Percentiles rank a stretch among this genome's conserved stretches.
phyloP scores from a whole-genome alignment of 331 rosid genomes.

The Quercus phellos region DNA sequence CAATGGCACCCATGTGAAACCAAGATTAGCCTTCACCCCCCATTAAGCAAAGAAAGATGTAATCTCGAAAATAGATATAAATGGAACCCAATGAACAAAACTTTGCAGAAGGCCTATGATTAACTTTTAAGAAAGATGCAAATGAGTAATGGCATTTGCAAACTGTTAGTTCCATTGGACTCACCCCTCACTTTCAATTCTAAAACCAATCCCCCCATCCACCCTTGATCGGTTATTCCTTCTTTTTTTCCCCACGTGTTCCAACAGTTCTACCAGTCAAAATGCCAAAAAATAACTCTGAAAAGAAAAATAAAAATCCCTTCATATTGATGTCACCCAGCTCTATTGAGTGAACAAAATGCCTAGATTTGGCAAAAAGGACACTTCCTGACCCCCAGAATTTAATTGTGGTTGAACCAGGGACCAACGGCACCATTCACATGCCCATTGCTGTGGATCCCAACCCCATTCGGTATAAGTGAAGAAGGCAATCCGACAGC shows the following conservation, averaged over 20 bases:
- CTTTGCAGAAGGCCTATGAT: conserved; percentile 38
- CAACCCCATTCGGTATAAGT: conserved; percentile 66
- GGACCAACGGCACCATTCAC: conserved; percentile 91
- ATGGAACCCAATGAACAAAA: conserved; percentile 8
- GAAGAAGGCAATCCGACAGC: conserved; percentile 66
- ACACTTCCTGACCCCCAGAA: conserved; percentile 24
- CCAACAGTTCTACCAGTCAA: conserved; percentile 64
- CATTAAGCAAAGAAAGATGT: background rate
- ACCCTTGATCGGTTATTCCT: conserved; percentile 3
- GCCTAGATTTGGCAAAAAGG: conserved; percentile 15
- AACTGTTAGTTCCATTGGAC: conserved; percentile 59
- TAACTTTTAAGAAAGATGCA: conserved; percentile 27
- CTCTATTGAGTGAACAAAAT: conserved; percentile 19
- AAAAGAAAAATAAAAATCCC: conserved; percentile 32
- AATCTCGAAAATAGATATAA: background rate
- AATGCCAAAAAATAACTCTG: conserved; percentile 51
- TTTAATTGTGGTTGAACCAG: conserved; percentile 83
- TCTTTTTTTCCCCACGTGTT: conserved; percentile 19
- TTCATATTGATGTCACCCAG: conserved; percentile 11
- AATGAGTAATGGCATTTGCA: conserved; percentile 59
- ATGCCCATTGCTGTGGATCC: conserved; percentile 89
- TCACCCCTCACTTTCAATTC: conserved; percentile 20
- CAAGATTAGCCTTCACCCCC: background rate
- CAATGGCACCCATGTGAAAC: too few species aligned
- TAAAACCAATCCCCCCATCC: conserved; percentile 27